A percentile compares a stretch with the other conserved stretches of the same genome.
Evolutionary conservation across 2,329 filamentous ascomycete species (phyloP).

Genomic region (Ophiostoma ips): DNA sequence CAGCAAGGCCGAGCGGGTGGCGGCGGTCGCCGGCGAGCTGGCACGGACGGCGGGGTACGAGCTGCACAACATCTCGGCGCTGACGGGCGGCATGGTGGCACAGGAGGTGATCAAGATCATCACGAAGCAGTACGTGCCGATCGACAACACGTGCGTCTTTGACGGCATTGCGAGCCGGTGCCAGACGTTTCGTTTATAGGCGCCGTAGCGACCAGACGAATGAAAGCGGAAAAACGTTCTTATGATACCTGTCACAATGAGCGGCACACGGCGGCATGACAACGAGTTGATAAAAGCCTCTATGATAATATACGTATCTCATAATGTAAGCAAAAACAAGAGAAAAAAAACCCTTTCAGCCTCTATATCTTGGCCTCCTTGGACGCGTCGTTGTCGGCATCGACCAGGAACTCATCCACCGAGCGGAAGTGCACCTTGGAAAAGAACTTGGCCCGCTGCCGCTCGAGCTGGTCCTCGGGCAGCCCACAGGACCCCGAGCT

Average conservation of each 20-base stretch:
- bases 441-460: slow-evolving; percentile 1
- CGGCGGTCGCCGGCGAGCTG: slow-evolving; percentile 48
- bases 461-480: not conserved
- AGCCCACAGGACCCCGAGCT: not conserved
- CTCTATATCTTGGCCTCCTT: not conserved
- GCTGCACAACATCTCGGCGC: slow-evolving; percentile 79
- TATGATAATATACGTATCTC: no score
- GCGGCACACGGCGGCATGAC: no score
- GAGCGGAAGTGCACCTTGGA: not conserved
- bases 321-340: no score
- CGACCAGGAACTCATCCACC: not conserved
- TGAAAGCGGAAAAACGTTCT: not conserved
- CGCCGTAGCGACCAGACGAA: not conserved
- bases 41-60: slow-evolving; percentile 70
- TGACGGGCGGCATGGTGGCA: slow-evolving; percentile 85
- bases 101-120: slow-evolving; percentile 92
- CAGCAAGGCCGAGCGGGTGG: slow-evolving; percentile 32
- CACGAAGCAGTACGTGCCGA: slow-evolving; percentile 57
- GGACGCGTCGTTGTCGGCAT: not conserved
- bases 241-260: no score
- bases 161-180: slow-evolving; percentile 52
- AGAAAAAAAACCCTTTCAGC: no score
- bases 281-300: no score
- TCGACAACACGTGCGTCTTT: slow-evolving; percentile 58
- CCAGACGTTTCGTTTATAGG: slow-evolving; percentile 31